phyloP scores from a whole-genome alignment of 2,329 filamentous ascomycete genomes.

The Ophiocordyceps polyrhachis-furcata region DNA sequence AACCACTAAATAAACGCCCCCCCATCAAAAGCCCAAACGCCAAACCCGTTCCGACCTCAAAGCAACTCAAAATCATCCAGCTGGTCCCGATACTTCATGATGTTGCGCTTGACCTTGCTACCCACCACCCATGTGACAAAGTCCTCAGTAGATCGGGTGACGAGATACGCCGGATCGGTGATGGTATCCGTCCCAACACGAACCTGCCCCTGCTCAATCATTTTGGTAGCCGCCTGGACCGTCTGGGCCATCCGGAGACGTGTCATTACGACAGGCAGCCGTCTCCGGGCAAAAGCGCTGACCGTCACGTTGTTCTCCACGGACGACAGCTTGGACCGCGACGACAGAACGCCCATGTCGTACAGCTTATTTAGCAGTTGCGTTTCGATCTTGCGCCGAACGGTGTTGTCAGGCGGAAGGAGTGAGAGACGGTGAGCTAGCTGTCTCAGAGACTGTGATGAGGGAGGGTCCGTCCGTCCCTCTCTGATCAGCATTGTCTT shows the following conservation, averaged over 20 bases:
- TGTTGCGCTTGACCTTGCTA: slow-evolving; percentile 93
- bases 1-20: neutral
- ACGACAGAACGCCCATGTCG: slow-evolving; percentile 73
- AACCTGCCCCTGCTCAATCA: slow-evolving; percentile 90
- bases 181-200: slow-evolving; percentile 79
- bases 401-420: slow-evolving; percentile 60
- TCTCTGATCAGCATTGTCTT: neutral
- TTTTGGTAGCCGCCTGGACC: slow-evolving; percentile 64
- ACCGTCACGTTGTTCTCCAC: slow-evolving; percentile 85
- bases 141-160: slow-evolving; percentile 82
- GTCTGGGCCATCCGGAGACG: slow-evolving; percentile 81
- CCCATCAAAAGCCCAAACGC: neutral
- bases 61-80: slow-evolving; percentile 89
- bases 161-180: slow-evolving; percentile 75
- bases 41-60: slow-evolving; percentile 16
- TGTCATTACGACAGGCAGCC: slow-evolving; percentile 82
- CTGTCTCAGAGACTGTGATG: slow-evolving; percentile 56
- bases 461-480: slow-evolving; percentile 1
- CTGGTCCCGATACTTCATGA: slow-evolving; percentile 87
- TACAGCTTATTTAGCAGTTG: slow-evolving; percentile 81
- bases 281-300: slow-evolving; percentile 64
- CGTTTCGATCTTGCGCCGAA: slow-evolving; percentile 68
- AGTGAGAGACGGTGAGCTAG: slow-evolving; percentile 76
- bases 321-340: slow-evolving; percentile 57
- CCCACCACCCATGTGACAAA: slow-evolving; percentile 93